A percentile compares a stretch with the other conserved stretches of the same genome.
phyloP scores from a whole-genome alignment of 495 filamentous ascomycete species.

The Parachaetomium inaequale region DNA sequence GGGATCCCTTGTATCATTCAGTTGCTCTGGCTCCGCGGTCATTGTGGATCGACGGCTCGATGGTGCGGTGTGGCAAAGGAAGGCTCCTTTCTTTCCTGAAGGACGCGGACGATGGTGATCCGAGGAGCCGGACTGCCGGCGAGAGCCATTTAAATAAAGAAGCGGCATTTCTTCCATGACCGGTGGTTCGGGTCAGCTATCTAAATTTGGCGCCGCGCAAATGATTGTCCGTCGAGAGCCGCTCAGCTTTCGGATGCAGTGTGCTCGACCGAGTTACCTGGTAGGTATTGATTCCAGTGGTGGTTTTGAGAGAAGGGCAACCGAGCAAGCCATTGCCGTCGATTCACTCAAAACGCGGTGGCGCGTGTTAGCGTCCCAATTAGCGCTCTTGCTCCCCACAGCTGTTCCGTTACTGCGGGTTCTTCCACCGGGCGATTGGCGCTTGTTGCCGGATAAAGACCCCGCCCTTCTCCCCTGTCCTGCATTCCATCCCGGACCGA shows the following conservation, averaged over 20 bases:
- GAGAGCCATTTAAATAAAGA: constrained; percentile 10
- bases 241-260: not conserved
- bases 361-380: constrained; percentile 18
- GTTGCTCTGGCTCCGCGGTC: not conserved
- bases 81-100: not conserved
- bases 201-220: not conserved
- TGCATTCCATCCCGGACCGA: constrained; percentile 10
- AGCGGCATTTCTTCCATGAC: not conserved
- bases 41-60: constrained; percentile 9
- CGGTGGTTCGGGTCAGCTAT: not conserved
- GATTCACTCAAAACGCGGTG: constrained; percentile 8
- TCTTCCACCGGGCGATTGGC: constrained; percentile 13
- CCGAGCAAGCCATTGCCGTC: not conserved
- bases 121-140: constrained; percentile 11
- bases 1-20: not conserved
- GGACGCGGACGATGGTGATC: constrained; percentile 17
- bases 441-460: constrained; percentile 20
- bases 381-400: constrained; percentile 1
- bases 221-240: not conserved
- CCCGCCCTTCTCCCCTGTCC: constrained; percentile 16
- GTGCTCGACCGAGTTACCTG: too few relatives aligned
- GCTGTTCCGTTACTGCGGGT: constrained; percentile 13
- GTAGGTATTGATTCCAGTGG: not conserved
- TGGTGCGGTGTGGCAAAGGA: constrained; percentile 13
- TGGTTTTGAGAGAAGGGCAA: too few relatives aligned